Percentiles rank a stretch among this genome's conserved stretches.
Evolutionary conservation across 2,329 filamentous ascomycete species (phyloP).

Genomic region (Ascosphaera apis): DNA sequence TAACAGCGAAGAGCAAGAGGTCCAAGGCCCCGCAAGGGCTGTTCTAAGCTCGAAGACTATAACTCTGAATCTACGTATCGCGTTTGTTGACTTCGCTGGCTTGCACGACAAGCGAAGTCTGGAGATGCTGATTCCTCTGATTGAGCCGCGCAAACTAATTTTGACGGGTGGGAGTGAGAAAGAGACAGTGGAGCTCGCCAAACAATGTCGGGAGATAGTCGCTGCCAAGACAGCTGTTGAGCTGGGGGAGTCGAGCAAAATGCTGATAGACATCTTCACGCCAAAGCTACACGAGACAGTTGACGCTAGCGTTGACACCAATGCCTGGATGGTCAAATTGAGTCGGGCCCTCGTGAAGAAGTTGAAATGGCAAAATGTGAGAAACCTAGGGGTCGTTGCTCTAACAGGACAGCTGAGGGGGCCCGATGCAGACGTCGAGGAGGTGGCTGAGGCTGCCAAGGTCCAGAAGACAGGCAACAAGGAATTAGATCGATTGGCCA

Average conservation of each 20-base stretch:
- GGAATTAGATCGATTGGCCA: slow-evolving; percentile 1
- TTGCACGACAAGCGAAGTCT: slow-evolving; percentile 83
- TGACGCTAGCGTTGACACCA: slow-evolving; percentile 89
- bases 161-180: slow-evolving; percentile 59
- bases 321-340: slow-evolving; percentile 87
- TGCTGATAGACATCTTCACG: slow-evolving; percentile 50
- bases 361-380: slow-evolving; percentile 84
- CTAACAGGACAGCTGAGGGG: slow-evolving; percentile 51
- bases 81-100: slow-evolving; percentile 77
- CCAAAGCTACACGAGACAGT: slow-evolving; percentile 50
- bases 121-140: slow-evolving; percentile 83
- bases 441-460: slow-evolving; percentile 22
- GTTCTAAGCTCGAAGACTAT: slow-evolving; percentile 40
- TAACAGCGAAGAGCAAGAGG: slow-evolving; percentile 26
- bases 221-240: slow-evolving; percentile 17
- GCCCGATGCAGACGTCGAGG: slow-evolving; percentile 17
- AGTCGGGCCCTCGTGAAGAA: slow-evolving; percentile 65
- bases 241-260: slow-evolving; percentile 2
- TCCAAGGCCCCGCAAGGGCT: slow-evolving; percentile 53
- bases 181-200: slow-evolving; percentile 58
- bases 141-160: slow-evolving; percentile 83
- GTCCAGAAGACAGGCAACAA: slow-evolving; percentile 21
- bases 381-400: slow-evolving; percentile 76
- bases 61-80: slow-evolving; percentile 49
- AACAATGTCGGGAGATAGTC: slow-evolving; percentile 51